phyloP scores from a whole-genome alignment of 768 basidiomycete species.

The Mycena kentingensis region DNA sequence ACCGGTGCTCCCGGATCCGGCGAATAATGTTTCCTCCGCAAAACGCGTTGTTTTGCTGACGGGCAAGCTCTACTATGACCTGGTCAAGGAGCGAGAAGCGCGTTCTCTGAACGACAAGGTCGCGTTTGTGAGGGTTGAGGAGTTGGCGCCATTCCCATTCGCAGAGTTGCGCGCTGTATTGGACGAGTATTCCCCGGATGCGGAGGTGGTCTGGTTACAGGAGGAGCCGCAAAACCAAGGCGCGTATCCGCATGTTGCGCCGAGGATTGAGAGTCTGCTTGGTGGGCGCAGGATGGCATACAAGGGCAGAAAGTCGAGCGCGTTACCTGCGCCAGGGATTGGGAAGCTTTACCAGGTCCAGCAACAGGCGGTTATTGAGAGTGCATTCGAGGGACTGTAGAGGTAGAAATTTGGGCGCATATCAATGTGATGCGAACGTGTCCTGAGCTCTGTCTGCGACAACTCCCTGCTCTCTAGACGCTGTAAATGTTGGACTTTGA shows the following conservation, averaged over 20 bases:
- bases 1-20: constrained; percentile 63
- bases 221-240: constrained; percentile 92
- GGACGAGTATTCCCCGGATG: constrained; percentile 41
- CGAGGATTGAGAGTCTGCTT: constrained; percentile 58
- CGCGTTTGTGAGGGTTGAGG: constrained; percentile 79
- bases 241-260: constrained; percentile 66
- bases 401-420: background rate
- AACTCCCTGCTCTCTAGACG: constrained; percentile 27
- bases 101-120: constrained; percentile 51
- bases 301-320: constrained; percentile 68
- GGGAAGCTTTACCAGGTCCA: constrained; percentile 68
- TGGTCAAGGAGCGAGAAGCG: constrained; percentile 66
- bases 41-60: constrained; percentile 73
- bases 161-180: constrained; percentile 48
- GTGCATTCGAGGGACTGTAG: constrained; percentile 54
- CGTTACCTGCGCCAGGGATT: constrained; percentile 77
- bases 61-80: constrained; percentile 89
- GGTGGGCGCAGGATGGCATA: constrained; percentile 46
- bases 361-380: constrained; percentile 60
- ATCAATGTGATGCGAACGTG: background rate
- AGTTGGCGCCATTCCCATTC: constrained; percentile 89
- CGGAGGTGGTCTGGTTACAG: constrained; percentile 69
- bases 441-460: constrained; percentile 38
- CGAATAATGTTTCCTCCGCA: constrained; percentile 38
- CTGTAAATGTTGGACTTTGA: constrained; percentile 80